Evolutionary conservation across 139 green algal genomes (phyloP), one percentile per base, ranked within the genome.

Genomic region (Micractinium conductrix): DNA sequence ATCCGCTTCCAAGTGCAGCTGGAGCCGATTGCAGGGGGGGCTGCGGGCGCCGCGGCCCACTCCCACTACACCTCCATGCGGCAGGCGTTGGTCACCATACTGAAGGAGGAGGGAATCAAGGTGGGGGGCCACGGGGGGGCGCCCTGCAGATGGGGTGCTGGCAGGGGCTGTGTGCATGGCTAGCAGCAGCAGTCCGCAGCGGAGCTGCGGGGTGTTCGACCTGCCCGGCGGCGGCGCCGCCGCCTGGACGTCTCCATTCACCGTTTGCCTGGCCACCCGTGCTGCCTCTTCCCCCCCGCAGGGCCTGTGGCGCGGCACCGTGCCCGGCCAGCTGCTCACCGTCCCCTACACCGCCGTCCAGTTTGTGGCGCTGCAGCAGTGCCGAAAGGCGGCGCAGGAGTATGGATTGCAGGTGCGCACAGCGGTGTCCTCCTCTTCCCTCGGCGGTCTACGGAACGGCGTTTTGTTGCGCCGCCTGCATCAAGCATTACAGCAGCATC

Each of bases 301-400:
- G 96, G 97, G 93, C 2, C 87, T 99, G 63, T 99, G 97, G 97
- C 89, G 93, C 24, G 97, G 97, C 62, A 99, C 94, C 2, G 88
- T 99, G 21, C 96, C 97, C 19, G 97, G 94, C 30, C 91, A 97
- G 88, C 90, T 99, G 63, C 86, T 99, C 24, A 96, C 94, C 2
- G 89, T 99, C 38, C 97, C 97, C 2, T 99, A 99, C 94, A 98
- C 93, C 35, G 97, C 95, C 21, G 94, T 99, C 10, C 97, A 99
- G 87, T 99, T 99, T 83, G 92, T 96, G n/a, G 89, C 96, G 7
- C 84, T 99, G 71, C 89, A 96, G 67, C 89, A 97, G 69, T 93
- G 91, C 84, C 93, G 93, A 58, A 9, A 42, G 24, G 35, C 87
- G 62, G 86, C 88, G 1, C 55, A 62, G 43, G 26, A 43, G 38